These are phyloP conservation scores for Xylariaceae sp. DNA, from an alignment of 2,329 filamentous ascomycete genomes.

Conservation along the genomic window DNA sequence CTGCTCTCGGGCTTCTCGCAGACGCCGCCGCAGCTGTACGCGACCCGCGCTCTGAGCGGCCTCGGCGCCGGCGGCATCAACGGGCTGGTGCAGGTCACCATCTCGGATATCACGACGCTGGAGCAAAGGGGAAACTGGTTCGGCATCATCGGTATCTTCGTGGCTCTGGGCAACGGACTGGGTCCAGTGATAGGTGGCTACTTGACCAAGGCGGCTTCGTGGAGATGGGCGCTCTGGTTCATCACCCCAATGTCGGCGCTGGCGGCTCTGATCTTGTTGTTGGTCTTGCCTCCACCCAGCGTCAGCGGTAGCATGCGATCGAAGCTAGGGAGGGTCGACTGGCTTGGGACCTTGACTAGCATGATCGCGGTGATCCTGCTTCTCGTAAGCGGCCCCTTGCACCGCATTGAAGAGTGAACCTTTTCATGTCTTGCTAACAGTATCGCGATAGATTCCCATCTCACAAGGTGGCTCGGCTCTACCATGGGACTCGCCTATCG, in stretches of 20 bases:
- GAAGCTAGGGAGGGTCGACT: neutral
- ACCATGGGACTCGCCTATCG: neutral
- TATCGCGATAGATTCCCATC: too few species aligned
- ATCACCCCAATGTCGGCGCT: slow-evolving; percentile 35
- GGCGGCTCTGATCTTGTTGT: neutral
- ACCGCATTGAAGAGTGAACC: too few species aligned
- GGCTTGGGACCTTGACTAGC: too few species aligned
- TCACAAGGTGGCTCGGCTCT: neutral
- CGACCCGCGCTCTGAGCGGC: slow-evolving; percentile 30
- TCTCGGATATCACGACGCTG: slow-evolving; percentile 32
- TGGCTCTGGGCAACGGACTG: slow-evolving; percentile 3
- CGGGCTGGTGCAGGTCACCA: slow-evolving; percentile 6
- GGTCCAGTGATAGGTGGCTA: slow-evolving; percentile 6
- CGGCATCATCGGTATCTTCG: slow-evolving; percentile 2
- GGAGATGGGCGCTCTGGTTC: slow-evolving; percentile 38
- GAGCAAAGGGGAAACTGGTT: too few species aligned
- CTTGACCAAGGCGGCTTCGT: slow-evolving; percentile 40
- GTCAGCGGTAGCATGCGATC: neutral
- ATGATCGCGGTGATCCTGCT: neutral
- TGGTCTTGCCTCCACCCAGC: neutral
- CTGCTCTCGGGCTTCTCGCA: slow-evolving; percentile 29
- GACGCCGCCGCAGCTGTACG: slow-evolving; percentile 29
- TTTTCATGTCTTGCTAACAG: too few species aligned
- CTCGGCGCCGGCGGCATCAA: slow-evolving; percentile 32
- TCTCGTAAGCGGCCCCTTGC: neutral